A percentile compares a stretch with the other conserved stretches of the same genome.
These are phyloP conservation scores for Hordeum marinum DNA, from an alignment of 176 grass and related monocot genomes.

Conservation along the genomic window DNA sequence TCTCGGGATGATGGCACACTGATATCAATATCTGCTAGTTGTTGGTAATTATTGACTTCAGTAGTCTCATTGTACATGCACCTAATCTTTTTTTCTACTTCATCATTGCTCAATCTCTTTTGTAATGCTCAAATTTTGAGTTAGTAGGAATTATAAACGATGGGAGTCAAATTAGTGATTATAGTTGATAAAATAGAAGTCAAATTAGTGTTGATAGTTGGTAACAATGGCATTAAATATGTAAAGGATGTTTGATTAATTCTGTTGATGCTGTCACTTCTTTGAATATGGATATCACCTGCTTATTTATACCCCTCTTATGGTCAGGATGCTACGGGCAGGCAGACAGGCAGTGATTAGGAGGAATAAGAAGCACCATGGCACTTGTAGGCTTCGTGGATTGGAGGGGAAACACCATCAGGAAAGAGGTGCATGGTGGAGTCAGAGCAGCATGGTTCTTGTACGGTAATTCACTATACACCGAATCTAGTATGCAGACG, in stretches of 20 bases:
- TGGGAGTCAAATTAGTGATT: not conserved
- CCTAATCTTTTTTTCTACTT: not conserved
- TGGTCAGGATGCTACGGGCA: not conserved
- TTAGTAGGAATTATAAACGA: not conserved
- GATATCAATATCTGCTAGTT: not conserved
- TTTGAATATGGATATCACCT: not conserved
- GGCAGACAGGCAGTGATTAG: not conserved
- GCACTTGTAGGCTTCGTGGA: not conserved
- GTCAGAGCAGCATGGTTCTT: conserved; percentile 17
- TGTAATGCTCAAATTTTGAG: not conserved
- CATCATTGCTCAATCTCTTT: not conserved
- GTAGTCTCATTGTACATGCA: not conserved
- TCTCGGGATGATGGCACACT: conserved; percentile 1
- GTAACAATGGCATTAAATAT: not conserved
- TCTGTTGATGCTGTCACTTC: not conserved
- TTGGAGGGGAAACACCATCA: not conserved
- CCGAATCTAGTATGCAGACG: not conserved
- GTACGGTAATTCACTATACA: not conserved
- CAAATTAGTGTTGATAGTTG: not conserved
- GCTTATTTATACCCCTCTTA: conserved; percentile 5
- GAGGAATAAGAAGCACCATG: not conserved
- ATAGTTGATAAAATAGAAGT: not conserved
- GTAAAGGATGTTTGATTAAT: not conserved
- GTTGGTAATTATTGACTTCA: not conserved
- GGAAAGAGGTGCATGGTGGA: conserved; percentile 1